Base-by-base conservation (phyloP, 352 stramenopile species). In the Globisporangium yorkense region DNA sequence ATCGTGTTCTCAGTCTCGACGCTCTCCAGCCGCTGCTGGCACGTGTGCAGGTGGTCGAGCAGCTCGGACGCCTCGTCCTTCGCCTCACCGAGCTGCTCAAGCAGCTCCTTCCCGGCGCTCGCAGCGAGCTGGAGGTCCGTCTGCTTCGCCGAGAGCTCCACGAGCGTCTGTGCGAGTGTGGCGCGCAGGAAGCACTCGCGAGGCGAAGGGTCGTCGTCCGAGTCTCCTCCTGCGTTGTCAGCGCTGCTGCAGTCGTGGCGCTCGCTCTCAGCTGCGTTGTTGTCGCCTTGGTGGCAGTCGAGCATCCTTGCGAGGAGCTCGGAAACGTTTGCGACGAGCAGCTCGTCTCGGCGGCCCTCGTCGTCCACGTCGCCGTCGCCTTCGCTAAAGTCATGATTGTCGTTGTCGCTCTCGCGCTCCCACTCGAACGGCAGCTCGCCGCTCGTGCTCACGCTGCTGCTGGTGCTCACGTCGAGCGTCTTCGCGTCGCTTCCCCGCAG, bases 121-220 rank as follows among this genome's bases (percentile, higher is more conserved):
- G 78, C 78, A 29, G 78, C 78, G 46, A 87, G 56, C 10, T 62
- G 71, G 6, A 84, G 55, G 21, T 77, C 81, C 9, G 74, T 65
- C 33, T 77, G 70, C 54, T 80, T 76, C 0, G 48, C 37, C 1
- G 75, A 65, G 18, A 86, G 70, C 35, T 86, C 74, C 37, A 80
- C 15, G 10, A 85, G 51, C n/a, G 68, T 56, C 21, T 59, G 61
- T 13, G 72, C 68, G 39, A 87, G 61, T 29, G 67, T 72, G 18
- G 63, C 48, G 24, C 71, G 63, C 16, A 87, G 59, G 33, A 71
- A n/a, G 27, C 45, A 29, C 43, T 83, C 75, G 47, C 59, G 61
- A 16, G 46, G 21, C 33, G 18, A 24, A 16, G 33, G 6, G 9
- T 1, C 33, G 48, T 54, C n/a, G n/a, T 29, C 41, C 5, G 37